Base-by-base conservation (phyloP, 768 basidiomycete genomes). In the Macrolepiota dolichaula region DNA sequence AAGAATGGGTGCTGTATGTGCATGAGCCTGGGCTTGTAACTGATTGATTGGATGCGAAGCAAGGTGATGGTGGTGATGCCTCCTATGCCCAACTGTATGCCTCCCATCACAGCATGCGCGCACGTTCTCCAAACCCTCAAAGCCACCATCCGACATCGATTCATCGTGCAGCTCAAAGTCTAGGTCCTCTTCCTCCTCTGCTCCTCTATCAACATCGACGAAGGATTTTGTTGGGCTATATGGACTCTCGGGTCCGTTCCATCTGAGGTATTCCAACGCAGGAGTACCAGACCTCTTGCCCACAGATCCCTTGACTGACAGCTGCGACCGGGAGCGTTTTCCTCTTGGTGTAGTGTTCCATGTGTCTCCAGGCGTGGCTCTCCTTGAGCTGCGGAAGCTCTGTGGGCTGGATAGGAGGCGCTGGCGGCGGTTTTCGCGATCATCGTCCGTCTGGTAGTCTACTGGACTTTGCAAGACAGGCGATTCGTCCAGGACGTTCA, bases 91-190 rank as follows among this genome's bases (percentile, higher is more conserved):
- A 17, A 95, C 91, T 1, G 92, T 94, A 72, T 95, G 93, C 55
- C 85, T 81, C 19, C 92, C 92, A 70, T 93, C 91, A 67, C 92
- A 94, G 71, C 92, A 94, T 1, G 91, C 94, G 24, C 96, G 84
- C 22, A 98, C 95, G 68, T 98, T 98, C 77, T 98, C 96, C 57
- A 98, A 73, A 0, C 94, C 95, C 68, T 98, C 96, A 70, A 85
- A 98, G 4, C 86, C 92, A 35, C 87, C 87, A 65, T 92, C 91
- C 12, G 86, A 89, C 64, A 83, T 71, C 22, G 80, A 79, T 19
- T 86, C 89, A 19, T 85, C 91, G 66, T 95, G 88, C 35, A 94
- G 76, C 74, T 96, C 92, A 68, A 96, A 92, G 67, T 92, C 91
- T 1, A 91, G 76, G 22, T 88, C 91, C 2, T 86, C 86, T 6